These are phyloP conservation scores for Ogataea hybrid DNA, from an alignment of 1,139 yeast species.

Conservation along the genomic window DNA sequence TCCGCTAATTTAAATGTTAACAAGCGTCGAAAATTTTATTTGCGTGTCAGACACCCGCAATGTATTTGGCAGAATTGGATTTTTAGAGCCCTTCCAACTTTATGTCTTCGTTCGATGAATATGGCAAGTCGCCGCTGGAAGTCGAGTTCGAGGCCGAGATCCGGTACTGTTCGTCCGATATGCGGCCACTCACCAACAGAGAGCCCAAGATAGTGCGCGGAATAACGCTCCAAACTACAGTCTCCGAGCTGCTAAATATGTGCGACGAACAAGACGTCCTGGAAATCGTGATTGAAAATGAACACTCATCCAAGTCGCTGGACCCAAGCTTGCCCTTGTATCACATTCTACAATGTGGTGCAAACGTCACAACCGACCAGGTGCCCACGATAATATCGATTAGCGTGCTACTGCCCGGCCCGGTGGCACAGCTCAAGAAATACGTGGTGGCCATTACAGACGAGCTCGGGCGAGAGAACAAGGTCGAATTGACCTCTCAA, in stretches of 20 bases:
- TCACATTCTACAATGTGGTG: constrained; percentile 16
- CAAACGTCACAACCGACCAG: constrained; percentile 13
- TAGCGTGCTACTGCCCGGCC: constrained; percentile 7
- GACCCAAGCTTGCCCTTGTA: constrained; percentile 16
- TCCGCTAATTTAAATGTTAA: not conserved
- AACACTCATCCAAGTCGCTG: constrained; percentile 13
- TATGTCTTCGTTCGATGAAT: not conserved
- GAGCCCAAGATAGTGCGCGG: constrained; percentile 4
- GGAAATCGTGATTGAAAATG: constrained; percentile 17
- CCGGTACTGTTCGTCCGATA: constrained; percentile 6
- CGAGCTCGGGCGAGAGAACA: constrained; percentile 11
- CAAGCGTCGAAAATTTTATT: constrained; percentile 8
- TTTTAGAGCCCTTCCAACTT: not conserved
- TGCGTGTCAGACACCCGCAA: constrained; percentile 1
- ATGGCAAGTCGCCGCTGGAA: constrained; percentile 10
- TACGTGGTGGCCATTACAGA: constrained; percentile 19
- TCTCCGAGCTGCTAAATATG: constrained; percentile 13
- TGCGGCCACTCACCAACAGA: not conserved
- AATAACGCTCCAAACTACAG: constrained; percentile 18
- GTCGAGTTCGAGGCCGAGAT: constrained; percentile 18
- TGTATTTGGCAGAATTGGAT: constrained; percentile 5
- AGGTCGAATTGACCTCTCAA: constrained; percentile 36
- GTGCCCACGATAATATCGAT: constrained; percentile 20
- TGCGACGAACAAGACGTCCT: constrained; percentile 6
- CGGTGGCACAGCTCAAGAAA: constrained; percentile 5